Conservation (phyloP, 2,329 filamentous ascomycete species). For the Pseudocercospora ulei region DNA sequence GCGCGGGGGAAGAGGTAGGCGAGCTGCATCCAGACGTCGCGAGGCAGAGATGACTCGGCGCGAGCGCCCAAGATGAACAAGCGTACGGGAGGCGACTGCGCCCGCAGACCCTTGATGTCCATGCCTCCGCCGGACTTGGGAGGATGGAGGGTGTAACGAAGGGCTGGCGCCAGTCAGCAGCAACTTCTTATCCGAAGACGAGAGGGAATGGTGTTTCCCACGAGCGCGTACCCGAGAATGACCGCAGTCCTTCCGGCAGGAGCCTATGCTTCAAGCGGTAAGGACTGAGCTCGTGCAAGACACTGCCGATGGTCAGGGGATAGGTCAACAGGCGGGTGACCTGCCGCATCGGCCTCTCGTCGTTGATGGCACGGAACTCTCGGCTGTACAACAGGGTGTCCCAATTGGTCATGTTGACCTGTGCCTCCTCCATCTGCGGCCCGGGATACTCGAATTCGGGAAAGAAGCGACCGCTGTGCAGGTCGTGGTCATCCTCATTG, state of each 20-base stretch:
- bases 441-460: slow-evolving; percentile 88
- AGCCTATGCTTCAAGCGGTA: slow-evolving; percentile 74
- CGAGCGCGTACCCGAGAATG: slow-evolving; percentile 66
- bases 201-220: slow-evolving; percentile 1
- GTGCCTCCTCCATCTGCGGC: slow-evolving; percentile 78
- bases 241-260: slow-evolving; percentile 83
- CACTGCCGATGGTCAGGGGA: slow-evolving; percentile 79
- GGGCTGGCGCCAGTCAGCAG: slow-evolving; percentile 46
- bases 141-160: slow-evolving; percentile 89
- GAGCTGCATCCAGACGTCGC: slow-evolving; percentile 87
- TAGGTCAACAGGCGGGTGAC: slow-evolving; percentile 90
- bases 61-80: slow-evolving; percentile 89
- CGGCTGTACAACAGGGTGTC: slow-evolving; percentile 91
- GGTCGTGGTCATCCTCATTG: slow-evolving; percentile 95
- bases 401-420: slow-evolving; percentile 98
- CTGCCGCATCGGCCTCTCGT: slow-evolving; percentile 82
- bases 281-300: slow-evolving; percentile 88
- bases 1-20: slow-evolving; percentile 89
- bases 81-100: slow-evolving; percentile 77
- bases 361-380: slow-evolving; percentile 82
- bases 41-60: slow-evolving; percentile 91
- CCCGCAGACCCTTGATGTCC: slow-evolving; percentile 66
- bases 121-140: slow-evolving; percentile 65
- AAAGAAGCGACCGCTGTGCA: slow-evolving; percentile 82
- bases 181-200: background rate